phyloP scores from a whole-genome alignment of 441 rosid genomes.

The Mallotus japonicus region DNA sequence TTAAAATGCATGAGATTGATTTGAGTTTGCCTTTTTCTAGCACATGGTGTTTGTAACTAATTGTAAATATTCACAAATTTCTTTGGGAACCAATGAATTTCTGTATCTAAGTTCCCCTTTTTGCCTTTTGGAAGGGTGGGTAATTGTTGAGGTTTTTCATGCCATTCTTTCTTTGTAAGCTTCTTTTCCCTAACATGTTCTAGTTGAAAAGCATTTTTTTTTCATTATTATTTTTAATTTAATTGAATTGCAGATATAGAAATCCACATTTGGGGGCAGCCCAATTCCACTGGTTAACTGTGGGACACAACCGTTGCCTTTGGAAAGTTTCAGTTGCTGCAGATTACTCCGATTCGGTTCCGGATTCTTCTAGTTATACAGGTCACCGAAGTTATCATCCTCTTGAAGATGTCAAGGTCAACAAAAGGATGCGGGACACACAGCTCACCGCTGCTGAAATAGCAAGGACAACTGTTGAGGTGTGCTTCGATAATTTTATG shows the following conservation, averaged over 20 bases:
- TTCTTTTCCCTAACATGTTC: conserved; percentile 3
- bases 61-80: neutral
- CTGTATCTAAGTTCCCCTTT: neutral
- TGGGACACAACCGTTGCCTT: conserved; percentile 54
- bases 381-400: conserved; percentile 72
- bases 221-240: neutral
- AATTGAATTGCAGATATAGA: conserved; percentile 50
- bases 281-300: conserved; percentile 49
- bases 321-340: conserved; percentile 90
- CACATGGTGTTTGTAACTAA: neutral
- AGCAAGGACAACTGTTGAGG: conserved; percentile 87
- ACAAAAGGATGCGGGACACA: conserved; percentile 55
- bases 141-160: neutral
- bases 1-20: conserved; percentile 9
- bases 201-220: conserved; percentile 8
- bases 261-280: conserved; percentile 47
- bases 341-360: conserved; percentile 86
- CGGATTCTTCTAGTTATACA: conserved; percentile 70
- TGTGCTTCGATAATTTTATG: conserved; percentile 26
- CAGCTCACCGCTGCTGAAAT: conserved; percentile 72
- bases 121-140: neutral
- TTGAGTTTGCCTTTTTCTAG: neutral
- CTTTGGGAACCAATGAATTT: neutral
- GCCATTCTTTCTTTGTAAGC: neutral
- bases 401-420: conserved; percentile 70